Evolutionary conservation across 441 rosid species (phyloP), one percentile per base, ranked within the genome.

Genomic region (Raphanus hybrid): DNA sequence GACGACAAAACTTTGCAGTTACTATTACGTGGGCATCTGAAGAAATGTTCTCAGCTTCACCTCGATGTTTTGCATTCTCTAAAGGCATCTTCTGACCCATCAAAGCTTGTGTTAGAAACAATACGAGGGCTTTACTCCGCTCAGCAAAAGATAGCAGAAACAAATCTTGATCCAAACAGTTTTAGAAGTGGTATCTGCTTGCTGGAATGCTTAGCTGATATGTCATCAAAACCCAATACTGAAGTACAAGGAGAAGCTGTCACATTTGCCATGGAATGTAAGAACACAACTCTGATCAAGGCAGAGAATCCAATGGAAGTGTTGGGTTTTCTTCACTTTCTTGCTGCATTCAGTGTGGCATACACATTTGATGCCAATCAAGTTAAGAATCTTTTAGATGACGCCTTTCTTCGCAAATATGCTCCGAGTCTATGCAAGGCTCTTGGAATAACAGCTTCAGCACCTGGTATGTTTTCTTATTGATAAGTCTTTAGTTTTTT

Each of bases 341-440:
- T 87, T 48, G 84, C 82, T 78, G 83, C 84, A 29, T 86, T 79
- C 45, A 65, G 82, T 75, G 74, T 86, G 78, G 80, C 78, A 27
- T 63, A 75, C 71, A 32, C 81, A 18, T 83, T 84, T 62, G 73
- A 69, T 62, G 27, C 52, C 4, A 77, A 64, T 57, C 82, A 83
- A 58, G 63, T 82, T 29, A 73, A 70, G 3, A 45, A 37, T 62
- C 75, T 76, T 60, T 78, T 83, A 16, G 77, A 81, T 75, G 35
- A 9, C 52, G 71, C 75, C 64, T 64, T 67, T 76, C 81, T 71
- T 14, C 63, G 72, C 71, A 74, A 64, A 58, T 77, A 76, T 16
- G 60, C 78, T 57, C 71, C 70, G 12, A 75, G 76, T 72, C 58
- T 79, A 48, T 61, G 63, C 18, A 61, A 77, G 52, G 84, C 75